Percentiles rank a stretch among this genome's conserved stretches.
Evolutionary conservation across 2,329 filamentous ascomycete genomes (phyloP).

Genomic region (Dothiorella sarmentorum): DNA sequence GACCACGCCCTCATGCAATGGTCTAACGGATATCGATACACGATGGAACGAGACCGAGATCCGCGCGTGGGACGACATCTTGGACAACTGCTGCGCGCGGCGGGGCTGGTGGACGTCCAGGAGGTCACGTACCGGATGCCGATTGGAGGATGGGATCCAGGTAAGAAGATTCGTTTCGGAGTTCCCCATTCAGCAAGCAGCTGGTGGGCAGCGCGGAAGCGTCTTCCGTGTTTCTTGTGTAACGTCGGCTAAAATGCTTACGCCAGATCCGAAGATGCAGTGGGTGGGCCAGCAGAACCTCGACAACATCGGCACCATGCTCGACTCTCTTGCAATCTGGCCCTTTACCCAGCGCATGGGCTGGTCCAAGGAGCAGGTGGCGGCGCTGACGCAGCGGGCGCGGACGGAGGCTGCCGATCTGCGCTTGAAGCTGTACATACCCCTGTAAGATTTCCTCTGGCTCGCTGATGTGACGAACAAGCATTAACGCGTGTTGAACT

Average conservation of each 20-base stretch:
- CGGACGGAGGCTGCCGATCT: conserved; percentile 29
- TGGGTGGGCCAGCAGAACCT: conserved; percentile 30
- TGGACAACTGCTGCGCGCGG: conserved; percentile 28
- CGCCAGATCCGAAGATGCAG: conserved; percentile 30
- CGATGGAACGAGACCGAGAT: conserved; percentile 35
- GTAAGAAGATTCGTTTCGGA: conserved; percentile 23
- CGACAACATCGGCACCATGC: conserved; percentile 32
- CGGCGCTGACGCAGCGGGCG: conserved; percentile 29
- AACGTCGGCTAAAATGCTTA: conserved; percentile 1
- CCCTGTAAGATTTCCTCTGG: conserved; percentile 30
- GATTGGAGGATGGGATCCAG: conserved; percentile 37
- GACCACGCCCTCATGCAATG: conserved; percentile 35
- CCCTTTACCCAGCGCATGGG: conserved; percentile 33
- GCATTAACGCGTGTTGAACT: neutral
- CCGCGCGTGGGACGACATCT: conserved; percentile 34
- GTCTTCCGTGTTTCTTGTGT: neutral
- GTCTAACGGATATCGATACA: conserved; percentile 34
- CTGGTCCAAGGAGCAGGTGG: conserved; percentile 31
- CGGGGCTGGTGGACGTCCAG: conserved; percentile 32
- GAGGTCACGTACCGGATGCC: conserved; percentile 31
- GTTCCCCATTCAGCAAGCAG: neutral
- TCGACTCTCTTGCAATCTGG: conserved; percentile 38
- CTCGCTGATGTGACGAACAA: neutral
- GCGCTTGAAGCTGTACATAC: conserved; percentile 35
- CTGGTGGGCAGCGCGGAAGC: conserved; percentile 5